Percentiles rank a stretch among this genome's conserved stretches.
phyloP scores from a whole-genome alignment of 352 stramenopile species.

The Pythium sukuiense region DNA sequence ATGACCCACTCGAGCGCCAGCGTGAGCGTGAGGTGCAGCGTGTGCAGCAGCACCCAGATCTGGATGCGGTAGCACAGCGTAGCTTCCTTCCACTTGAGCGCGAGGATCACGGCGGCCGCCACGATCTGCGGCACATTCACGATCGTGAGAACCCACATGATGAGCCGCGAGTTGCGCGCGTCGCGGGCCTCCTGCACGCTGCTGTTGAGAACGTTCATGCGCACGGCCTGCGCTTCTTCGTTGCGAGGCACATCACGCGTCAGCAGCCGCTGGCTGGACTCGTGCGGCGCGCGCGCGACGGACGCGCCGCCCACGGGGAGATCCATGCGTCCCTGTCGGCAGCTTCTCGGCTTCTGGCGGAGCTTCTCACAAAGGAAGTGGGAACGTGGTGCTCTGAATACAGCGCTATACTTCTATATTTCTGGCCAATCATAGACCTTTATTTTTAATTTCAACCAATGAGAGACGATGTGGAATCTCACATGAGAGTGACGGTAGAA shows the following conservation, averaged over 20 bases:
- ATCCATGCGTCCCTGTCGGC: background rate
- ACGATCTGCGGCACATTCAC: slow-evolving; percentile 80
- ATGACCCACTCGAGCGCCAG: slow-evolving; percentile 74
- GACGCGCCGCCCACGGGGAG: slow-evolving; percentile 4
- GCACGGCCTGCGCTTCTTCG: slow-evolving; percentile 77
- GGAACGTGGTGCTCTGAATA: background rate
- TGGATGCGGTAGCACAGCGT: slow-evolving; percentile 83
- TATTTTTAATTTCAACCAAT: slow-evolving; percentile 15
- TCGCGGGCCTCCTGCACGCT: slow-evolving; percentile 79
- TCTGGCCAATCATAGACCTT: slow-evolving; percentile 13
- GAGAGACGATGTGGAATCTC: background rate
- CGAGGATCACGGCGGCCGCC: slow-evolving; percentile 54
- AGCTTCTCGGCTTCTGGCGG: slow-evolving; percentile 4
- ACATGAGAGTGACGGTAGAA: background rate
- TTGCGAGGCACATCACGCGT: slow-evolving; percentile 31
- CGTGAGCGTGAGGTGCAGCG: slow-evolving; percentile 63
- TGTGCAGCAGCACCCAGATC: slow-evolving; percentile 81
- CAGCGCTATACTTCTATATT: slow-evolving; percentile 12
- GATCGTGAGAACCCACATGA: slow-evolving; percentile 77
- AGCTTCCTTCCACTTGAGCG: slow-evolving; percentile 62
- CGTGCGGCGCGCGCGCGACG: background rate
- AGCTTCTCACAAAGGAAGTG: slow-evolving; percentile 1
- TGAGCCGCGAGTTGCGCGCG: slow-evolving; percentile 73
- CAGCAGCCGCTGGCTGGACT: slow-evolving; percentile 38
- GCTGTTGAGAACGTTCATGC: slow-evolving; percentile 84